These are phyloP conservation scores for Ormosia semicastrata DNA, from an alignment of 306 rosid genomes.

Conservation along the genomic window DNA sequence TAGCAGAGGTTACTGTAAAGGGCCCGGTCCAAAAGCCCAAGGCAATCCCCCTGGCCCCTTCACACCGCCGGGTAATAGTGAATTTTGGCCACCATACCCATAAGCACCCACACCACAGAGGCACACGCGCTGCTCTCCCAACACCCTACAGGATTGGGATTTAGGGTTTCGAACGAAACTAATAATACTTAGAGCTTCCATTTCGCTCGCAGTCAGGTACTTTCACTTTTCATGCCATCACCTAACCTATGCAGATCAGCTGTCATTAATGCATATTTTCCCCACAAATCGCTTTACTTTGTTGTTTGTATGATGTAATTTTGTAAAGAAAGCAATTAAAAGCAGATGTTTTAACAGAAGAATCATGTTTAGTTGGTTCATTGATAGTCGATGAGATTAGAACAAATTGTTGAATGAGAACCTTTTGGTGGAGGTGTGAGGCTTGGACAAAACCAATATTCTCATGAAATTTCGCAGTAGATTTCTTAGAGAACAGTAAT, in stretches of 20 bases:
- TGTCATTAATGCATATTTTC: not conserved
- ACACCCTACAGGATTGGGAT: not conserved
- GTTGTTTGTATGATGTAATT: not conserved
- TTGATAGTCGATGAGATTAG: too few species aligned
- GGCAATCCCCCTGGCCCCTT: not conserved
- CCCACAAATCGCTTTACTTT: not conserved
- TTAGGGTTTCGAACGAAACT: conserved; percentile 22
- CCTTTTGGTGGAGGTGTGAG: not conserved
- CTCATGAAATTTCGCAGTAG: not conserved
- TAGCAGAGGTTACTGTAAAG: not conserved
- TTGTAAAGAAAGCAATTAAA: not conserved
- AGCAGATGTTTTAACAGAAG: too few species aligned
- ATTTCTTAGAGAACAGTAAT: not conserved
- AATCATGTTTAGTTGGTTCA: too few species aligned
- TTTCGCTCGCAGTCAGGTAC: conserved; percentile 28
- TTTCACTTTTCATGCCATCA: not conserved
- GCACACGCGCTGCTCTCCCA: not conserved
- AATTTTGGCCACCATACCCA: not conserved
- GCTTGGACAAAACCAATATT: not conserved
- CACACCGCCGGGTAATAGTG: not conserved
- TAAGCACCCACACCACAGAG: not conserved
- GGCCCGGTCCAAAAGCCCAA: conserved; percentile 1
- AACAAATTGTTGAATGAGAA: not conserved
- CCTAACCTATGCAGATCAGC: not conserved
- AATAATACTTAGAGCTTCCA: not conserved